Base-by-base conservation (phyloP, 78 protist genomes). In the Anaeramoeba flamelloides region DNA sequence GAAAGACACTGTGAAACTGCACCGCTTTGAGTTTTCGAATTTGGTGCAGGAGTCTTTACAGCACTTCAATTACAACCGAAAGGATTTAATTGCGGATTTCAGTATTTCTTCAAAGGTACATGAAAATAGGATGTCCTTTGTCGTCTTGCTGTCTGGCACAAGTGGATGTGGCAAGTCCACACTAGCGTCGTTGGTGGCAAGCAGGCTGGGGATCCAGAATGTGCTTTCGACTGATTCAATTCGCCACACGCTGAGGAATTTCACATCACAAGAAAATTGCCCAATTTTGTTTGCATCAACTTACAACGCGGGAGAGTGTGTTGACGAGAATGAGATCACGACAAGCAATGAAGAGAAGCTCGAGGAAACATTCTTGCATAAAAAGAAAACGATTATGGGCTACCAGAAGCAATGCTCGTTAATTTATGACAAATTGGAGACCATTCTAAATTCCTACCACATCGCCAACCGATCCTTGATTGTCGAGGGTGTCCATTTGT, bases 101-200 rank as follows among this genome's bases (percentile, higher is more conserved):
- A n/a, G n/a, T n/a, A n/a, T n/a, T n/a, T n/a, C n/a, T n/a, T n/a
- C n/a, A n/a, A n/a, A n/a, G n/a, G n/a, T n/a, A n/a, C n/a, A n/a
- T n/a, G n/a, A n/a, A n/a, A n/a, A n/a, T n/a, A n/a, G n/a, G n/a
- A n/a, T n/a, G n/a, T n/a, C n/a, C 0, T 83, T 84, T 41, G 76
- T 81, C 39, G 69, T 88, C 64, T 77, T 88, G 32, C 31, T 88
- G 34, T 88, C 89, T 32, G 91, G 91, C 36, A 88, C 91, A 0
- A 76, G 83, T 38, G 91, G 91, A 36, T 88, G 91, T 40, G 91
- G 91, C 39, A 88, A 88, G 41, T 76, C 83, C 33, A 88, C 91
- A 17, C 77, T 88, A 2, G 85, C 91, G 0, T 85, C 89, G 1
- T 74, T 88, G 4, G 64, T 88, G 4, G 91, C 88, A 4, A 26